phyloP scores from a whole-genome alignment of 495 filamentous ascomycete species.

The Penicillium coprophilum region DNA sequence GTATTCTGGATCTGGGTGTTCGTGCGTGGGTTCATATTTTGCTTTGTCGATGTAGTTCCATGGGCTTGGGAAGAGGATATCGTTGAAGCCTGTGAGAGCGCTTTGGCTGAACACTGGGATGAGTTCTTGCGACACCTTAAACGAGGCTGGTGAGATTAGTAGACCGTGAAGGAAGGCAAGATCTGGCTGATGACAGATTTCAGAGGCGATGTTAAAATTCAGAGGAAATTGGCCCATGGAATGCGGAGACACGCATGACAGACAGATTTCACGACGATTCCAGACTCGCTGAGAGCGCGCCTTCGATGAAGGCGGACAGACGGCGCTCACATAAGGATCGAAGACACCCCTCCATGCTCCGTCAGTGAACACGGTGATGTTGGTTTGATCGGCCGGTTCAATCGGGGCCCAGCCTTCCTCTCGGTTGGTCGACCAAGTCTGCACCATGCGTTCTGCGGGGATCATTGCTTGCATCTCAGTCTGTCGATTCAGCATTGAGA shows the following conservation, averaged over 20 bases:
- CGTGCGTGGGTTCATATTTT: conserved; percentile 37
- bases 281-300: conserved; percentile 47
- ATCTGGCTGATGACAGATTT: conserved; percentile 80
- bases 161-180: conserved; percentile 71
- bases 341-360: conserved; percentile 44
- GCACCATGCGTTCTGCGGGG: conserved; percentile 21
- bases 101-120: conserved; percentile 74
- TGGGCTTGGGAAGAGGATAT: conserved; percentile 49
- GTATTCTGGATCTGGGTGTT: conserved; percentile 43
- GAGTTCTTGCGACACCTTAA: conserved; percentile 61
- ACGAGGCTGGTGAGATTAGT: conserved; percentile 61
- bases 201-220: conserved; percentile 62
- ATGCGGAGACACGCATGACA: conserved; percentile 62
- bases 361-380: conserved; percentile 52
- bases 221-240: conserved; percentile 64
- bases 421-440: conserved; percentile 40
- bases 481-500: conserved; percentile 37
- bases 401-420: conserved; percentile 42
- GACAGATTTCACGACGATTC: conserved; percentile 57
- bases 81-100: conserved; percentile 57
- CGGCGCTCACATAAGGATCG: conserved; percentile 48
- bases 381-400: conserved; percentile 43
- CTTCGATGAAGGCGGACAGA: conserved; percentile 58
- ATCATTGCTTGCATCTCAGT: conserved; percentile 31
- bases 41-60: conserved; percentile 54